Conservation (phyloP, 2,329 filamentous ascomycete genomes). For the Epichloe sp. region DNA sequence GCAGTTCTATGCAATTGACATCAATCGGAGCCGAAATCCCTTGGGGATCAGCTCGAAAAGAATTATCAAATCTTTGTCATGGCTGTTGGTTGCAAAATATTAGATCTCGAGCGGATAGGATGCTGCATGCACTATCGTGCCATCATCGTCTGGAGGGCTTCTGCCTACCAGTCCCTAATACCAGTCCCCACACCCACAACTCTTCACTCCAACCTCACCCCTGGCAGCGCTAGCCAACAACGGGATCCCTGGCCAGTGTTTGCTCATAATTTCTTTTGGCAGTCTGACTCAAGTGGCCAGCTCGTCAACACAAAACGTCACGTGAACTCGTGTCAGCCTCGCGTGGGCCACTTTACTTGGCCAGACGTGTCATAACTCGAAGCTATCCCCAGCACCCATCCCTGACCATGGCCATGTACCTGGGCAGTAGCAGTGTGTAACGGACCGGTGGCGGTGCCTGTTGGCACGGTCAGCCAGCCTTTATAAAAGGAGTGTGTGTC, state of each 20-base stretch:
- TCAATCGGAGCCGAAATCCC: background rate
- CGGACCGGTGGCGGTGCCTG: background rate
- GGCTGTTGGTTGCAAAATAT: background rate
- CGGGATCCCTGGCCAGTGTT: background rate
- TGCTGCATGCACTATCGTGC: slow-evolving; percentile 8
- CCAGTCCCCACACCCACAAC: background rate
- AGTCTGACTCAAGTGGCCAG: background rate
- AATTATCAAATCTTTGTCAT: background rate
- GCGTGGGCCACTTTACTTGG: background rate
- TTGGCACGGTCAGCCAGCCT: background rate
- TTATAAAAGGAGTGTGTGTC: background rate
- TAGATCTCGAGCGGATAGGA: background rate
- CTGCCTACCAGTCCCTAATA: background rate
- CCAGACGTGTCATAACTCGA: slow-evolving; percentile 7
- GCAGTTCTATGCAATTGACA: background rate
- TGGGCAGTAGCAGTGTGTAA: background rate
- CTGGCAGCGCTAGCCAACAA: background rate
- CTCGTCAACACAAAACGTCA: background rate
- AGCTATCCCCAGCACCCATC: slow-evolving; percentile 2
- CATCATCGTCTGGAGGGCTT: slow-evolving; percentile 4
- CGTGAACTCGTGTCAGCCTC: slow-evolving; percentile 2
- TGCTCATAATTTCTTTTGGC: background rate
- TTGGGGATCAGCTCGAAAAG: background rate
- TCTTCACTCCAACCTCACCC: background rate
- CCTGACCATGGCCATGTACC: background rate